phyloP scores from a whole-genome alignment of 129 eudicot species.

The Saposhnikovia divaricata region DNA sequence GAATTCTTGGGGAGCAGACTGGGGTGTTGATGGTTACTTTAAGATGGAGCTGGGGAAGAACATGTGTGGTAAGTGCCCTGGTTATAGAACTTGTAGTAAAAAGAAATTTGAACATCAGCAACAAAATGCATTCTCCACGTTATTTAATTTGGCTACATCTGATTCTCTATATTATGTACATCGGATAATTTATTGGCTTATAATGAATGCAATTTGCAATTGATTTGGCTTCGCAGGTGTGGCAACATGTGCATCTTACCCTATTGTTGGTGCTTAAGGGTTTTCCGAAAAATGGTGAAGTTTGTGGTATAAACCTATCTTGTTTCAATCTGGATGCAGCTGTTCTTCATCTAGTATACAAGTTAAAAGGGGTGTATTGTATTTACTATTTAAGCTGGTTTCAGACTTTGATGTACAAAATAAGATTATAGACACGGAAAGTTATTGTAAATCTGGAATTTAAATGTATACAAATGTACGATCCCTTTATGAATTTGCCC shows the following conservation, averaged over 20 bases:
- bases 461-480: not conserved
- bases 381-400: not conserved
- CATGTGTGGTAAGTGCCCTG: conserved; percentile 81
- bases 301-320: conserved; percentile 7
- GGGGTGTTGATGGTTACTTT: conserved; percentile 94
- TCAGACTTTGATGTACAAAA: not conserved
- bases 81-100: not conserved
- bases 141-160: not conserved
- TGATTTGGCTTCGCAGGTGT: conserved; percentile 50
- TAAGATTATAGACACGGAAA: not conserved
- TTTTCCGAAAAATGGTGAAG: conserved; percentile 10
- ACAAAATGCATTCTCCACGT: not conserved
- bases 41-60: conserved; percentile 99
- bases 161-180: not conserved
- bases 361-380: conserved; percentile 9
- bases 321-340: conserved; percentile 8
- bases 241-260: conserved; percentile 98
- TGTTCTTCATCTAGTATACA: not conserved
- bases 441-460: not conserved
- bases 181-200: not conserved
- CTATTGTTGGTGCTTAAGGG: conserved; percentile 61
- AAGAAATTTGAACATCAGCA: not conserved
- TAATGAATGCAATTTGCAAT: conserved; percentile 4
- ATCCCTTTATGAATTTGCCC: not conserved
- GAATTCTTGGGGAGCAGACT: conserved; percentile 97